Percentiles rank a stretch among this genome's conserved stretches.
These are phyloP conservation scores for Neofusicoccum umdonicola DNA, from an alignment of 2,329 filamentous ascomycete species.

Conservation along the genomic window DNA sequence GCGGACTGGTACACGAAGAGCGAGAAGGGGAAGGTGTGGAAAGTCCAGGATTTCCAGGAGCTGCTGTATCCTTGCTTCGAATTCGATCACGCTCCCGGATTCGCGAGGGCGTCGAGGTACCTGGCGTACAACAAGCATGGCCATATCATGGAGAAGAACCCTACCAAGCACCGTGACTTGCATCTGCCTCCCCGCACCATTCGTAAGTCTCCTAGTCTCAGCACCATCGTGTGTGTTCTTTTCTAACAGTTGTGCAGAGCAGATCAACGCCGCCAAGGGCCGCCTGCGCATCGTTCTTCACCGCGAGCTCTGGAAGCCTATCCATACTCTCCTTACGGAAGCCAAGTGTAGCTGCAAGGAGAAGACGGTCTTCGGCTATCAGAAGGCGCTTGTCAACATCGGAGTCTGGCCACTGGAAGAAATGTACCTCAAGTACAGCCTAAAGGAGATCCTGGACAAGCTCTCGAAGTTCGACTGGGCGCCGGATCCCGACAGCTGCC, in stretches of 20 bases:
- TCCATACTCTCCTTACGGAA: no score
- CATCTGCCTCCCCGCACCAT: background rate
- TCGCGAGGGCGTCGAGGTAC: constrained; percentile 27
- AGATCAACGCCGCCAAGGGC: background rate
- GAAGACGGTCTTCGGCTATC: background rate
- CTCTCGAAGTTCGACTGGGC: background rate
- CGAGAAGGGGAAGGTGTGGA: background rate
- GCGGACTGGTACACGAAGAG: background rate
- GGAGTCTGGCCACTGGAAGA: background rate
- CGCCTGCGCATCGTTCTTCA: background rate
- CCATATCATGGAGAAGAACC: constrained; percentile 28
- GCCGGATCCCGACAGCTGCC: background rate
- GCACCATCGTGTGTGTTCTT: no score
- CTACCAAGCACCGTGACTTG: constrained; percentile 13
- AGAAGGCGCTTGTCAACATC: background rate
- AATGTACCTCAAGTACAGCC: background rate
- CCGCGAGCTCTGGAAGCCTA: background rate
- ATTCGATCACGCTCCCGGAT: constrained; percentile 31
- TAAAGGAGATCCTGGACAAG: background rate
- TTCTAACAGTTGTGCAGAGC: background rate
- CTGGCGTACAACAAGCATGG: constrained; percentile 31
- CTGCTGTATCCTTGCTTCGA: constrained; percentile 29
- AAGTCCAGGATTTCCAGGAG: background rate
- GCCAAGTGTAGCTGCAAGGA: background rate
- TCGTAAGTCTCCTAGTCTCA: background rate